Conservation (phyloP, 352 stramenopile species). For the Phytopythium cucurbitacearum region DNA sequence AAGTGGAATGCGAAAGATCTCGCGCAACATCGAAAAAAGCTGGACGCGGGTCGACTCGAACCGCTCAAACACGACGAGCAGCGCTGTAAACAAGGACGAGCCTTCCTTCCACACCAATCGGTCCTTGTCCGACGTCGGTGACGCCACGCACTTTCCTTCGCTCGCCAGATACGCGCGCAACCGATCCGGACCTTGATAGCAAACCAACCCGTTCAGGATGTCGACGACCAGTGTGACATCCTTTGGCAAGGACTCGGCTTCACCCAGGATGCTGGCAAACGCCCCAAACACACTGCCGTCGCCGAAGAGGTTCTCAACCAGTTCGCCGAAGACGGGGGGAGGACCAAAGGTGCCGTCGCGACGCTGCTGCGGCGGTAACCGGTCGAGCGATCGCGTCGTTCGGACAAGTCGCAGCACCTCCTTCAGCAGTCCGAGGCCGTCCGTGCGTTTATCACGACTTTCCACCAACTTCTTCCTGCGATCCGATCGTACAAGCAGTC, state of each 20-base stretch:
- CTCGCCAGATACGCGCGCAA: conserved; percentile 60
- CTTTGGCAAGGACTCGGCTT: conserved; percentile 31
- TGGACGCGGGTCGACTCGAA: conserved; percentile 60
- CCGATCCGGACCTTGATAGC: conserved; percentile 67
- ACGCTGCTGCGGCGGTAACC: conserved; percentile 36
- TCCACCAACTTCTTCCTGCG: conserved; percentile 48
- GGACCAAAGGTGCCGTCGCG: conserved; percentile 43
- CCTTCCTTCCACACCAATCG: conserved; percentile 54
- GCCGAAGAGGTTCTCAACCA: conserved; percentile 66
- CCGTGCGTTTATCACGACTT: conserved; percentile 25
- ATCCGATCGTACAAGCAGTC: background rate
- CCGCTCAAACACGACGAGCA: conserved; percentile 66
- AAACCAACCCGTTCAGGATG: conserved; percentile 66
- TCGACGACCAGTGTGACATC: conserved; percentile 53
- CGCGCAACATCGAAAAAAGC: conserved; percentile 58
- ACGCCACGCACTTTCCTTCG: conserved; percentile 64
- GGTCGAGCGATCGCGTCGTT: conserved; percentile 60
- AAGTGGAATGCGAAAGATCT: conserved; percentile 71
- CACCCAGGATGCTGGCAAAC: conserved; percentile 47
- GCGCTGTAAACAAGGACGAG: conserved; percentile 68
- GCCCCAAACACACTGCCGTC: conserved; percentile 57
- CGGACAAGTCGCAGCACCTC: conserved; percentile 66
- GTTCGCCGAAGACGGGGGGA: conserved; percentile 47
- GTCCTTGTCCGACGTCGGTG: conserved; percentile 56
- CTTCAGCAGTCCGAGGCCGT: conserved; percentile 65